A percentile compares a stretch with the other conserved stretches of the same genome.
These are phyloP conservation scores for Drechslera avenae DNA, from an alignment of 2,329 filamentous ascomycete genomes.

Conservation along the genomic window DNA sequence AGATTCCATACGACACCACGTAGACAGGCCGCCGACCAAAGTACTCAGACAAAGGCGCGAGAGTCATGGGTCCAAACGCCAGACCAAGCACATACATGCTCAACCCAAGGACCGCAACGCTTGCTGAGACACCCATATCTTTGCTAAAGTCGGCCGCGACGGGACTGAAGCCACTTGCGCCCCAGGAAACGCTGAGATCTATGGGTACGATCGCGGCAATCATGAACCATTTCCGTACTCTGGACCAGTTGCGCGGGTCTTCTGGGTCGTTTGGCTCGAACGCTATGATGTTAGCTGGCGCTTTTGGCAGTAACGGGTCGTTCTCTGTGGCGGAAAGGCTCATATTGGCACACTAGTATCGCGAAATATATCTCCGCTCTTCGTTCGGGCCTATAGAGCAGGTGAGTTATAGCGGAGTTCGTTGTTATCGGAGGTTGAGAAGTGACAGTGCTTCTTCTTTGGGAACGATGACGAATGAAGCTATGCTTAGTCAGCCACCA, in stretches of 20 bases:
- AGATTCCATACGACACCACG: conserved; percentile 51
- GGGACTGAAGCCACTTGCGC: conserved; percentile 56
- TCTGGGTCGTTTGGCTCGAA: conserved; percentile 30
- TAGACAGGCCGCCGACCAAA: conserved; percentile 54
- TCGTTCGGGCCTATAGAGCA: too few species aligned
- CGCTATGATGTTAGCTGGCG: conserved; percentile 17
- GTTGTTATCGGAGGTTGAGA: too few species aligned
- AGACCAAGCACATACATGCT: conserved; percentile 56
- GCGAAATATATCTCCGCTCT: background rate
- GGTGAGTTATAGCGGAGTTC: too few species aligned
- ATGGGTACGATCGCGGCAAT: conserved; percentile 44
- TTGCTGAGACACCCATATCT: conserved; percentile 49
- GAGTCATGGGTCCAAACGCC: conserved; percentile 48
- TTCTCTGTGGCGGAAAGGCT: conserved; percentile 3
- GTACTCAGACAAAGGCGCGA: conserved; percentile 47
- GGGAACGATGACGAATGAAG: too few species aligned
- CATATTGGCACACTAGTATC: background rate
- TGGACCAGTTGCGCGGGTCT: conserved; percentile 45
- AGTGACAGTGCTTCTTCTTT: too few species aligned
- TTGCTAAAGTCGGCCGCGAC: conserved; percentile 49
- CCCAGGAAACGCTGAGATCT: conserved; percentile 49
- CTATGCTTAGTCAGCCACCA: too few species aligned
- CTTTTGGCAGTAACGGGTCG: conserved; percentile 14
- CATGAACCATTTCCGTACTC: conserved; percentile 44
- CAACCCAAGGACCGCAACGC: conserved; percentile 53